Conservation (phyloP, 768 basidiomycete genomes). For the Kwoniella dejecticola region DNA sequence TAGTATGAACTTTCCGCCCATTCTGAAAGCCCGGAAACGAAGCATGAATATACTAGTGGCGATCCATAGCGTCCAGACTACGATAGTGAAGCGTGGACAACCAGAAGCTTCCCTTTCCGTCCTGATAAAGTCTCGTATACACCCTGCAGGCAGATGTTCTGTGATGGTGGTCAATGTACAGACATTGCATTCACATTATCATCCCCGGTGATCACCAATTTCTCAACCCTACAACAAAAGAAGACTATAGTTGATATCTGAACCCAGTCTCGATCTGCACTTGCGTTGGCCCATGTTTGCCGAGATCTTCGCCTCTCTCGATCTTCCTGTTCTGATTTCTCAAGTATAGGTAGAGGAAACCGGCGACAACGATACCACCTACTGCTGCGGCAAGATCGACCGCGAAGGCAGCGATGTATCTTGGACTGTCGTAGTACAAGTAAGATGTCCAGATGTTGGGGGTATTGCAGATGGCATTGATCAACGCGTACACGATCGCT, state of each 20-base stretch:
- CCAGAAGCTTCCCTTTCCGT: too few species aligned
- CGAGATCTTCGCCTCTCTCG: slow-evolving; percentile 41
- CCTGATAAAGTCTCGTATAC: too few species aligned
- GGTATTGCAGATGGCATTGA: slow-evolving; percentile 48
- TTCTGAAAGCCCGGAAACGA: too few species aligned
- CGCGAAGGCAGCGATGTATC: slow-evolving; percentile 48
- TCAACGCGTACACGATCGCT: slow-evolving; percentile 46
- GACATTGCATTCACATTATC: too few species aligned
- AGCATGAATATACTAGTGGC: too few species aligned
- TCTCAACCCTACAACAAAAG: too few species aligned
- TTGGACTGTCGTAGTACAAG: slow-evolving; percentile 49
- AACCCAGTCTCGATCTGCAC: slow-evolving; percentile 48
- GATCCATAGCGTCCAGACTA: too few species aligned
- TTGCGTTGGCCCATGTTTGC: slow-evolving; percentile 38
- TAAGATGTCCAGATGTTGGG: slow-evolving; percentile 53
- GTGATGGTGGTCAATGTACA: too few species aligned
- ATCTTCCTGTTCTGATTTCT: slow-evolving; percentile 44
- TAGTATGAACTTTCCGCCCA: too few species aligned
- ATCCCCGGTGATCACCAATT: too few species aligned
- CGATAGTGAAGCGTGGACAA: too few species aligned
- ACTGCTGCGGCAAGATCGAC: slow-evolving; percentile 50
- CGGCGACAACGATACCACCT: slow-evolving; percentile 38
- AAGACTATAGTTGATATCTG: slow-evolving; percentile 45
- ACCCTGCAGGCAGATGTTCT: too few species aligned
- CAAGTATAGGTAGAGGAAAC: slow-evolving; percentile 44